A percentile compares a stretch with the other conserved stretches of the same genome.
Conservation (phyloP, 2,329 filamentous ascomycete species). For the Verticillium nubilum region DNA sequence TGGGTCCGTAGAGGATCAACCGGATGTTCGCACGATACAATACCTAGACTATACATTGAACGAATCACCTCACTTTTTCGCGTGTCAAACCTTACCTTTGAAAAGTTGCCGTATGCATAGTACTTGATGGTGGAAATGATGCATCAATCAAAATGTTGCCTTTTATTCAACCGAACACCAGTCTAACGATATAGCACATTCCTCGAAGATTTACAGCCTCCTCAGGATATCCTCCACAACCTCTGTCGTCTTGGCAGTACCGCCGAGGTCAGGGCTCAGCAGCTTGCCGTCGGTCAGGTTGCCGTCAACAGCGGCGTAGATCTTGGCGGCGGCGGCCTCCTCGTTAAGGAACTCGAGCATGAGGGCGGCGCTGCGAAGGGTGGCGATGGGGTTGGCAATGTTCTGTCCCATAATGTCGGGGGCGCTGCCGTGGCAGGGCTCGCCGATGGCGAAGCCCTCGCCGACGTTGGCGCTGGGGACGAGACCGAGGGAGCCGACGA, state of each 20-base stretch:
- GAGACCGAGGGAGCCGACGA: conserved; percentile 80
- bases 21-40: background rate
- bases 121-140: too few species aligned
- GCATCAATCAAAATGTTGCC: background rate
- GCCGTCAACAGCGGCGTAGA: conserved; percentile 87
- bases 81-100: too few species aligned
- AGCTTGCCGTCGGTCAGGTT: conserved; percentile 80
- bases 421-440: conserved; percentile 94
- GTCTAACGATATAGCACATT: background rate
- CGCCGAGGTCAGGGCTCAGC: conserved; percentile 85
- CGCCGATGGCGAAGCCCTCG: conserved; percentile 89
- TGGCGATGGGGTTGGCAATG: conserved; percentile 96
- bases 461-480: conserved; percentile 95
- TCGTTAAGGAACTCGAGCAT: conserved; percentile 96
- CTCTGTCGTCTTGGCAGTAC: conserved; percentile 77
- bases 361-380: conserved; percentile 80
- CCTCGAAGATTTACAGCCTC: conserved; percentile 58
- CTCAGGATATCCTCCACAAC: conserved; percentile 83
- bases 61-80: background rate
- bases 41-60: background rate
- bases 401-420: conserved; percentile 91
- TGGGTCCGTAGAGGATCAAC: background rate
- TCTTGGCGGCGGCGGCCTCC: conserved; percentile 78
- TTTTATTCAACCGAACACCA: background rate
- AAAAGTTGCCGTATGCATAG: too few species aligned